Evolutionary conservation across 306 rosid species (phyloP), one percentile per base, ranked within the genome.

Genomic region (Aeschynomene evenia): DNA sequence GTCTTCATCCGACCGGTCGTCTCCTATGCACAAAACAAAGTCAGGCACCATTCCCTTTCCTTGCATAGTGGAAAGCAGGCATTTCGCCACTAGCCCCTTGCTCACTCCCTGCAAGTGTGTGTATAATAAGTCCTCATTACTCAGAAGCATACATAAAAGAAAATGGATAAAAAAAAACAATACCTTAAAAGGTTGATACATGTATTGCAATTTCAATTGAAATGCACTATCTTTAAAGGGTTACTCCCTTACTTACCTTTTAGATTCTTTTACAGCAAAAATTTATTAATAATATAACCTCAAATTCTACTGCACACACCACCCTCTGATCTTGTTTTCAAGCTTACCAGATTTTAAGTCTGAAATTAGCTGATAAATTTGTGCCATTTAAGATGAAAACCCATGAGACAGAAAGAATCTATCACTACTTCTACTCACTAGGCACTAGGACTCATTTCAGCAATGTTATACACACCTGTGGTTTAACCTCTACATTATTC

Each of bases 1-100:
- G 81, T 85, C 95, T 84, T 88, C 95, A 13, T 88, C 95, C 0
- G 95, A 88, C 73, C 91, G 69, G 40, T 88, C 95, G 74, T 88
- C 95, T 34, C 91, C 95, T 39, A 85, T 81, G 68, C 95, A 88
- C 54, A 86, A 77, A 60, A 88, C 87, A 29, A 88, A 88, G 66
- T 88, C 95, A 1, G 89, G 89, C 1, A 81, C 24, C 75, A 71
- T 75, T 28, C 42, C 87, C 79, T 61, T 75, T n/a, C 70, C 87
- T 58, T 74, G 84, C 91, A 88, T 85, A 21, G 77, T 64, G 13
- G 85, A 83, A 45, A 84, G 89, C 16, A 88, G 80, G 40, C 87
- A 85, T 72, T 77, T 84, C 1, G 88, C 89, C 40, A 88, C 89
- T 0, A 88, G 68, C 43, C 95, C 95, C 78, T 88, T 88, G 80